Percentiles rank a stretch among this genome's conserved stretches.
Evolutionary conservation across 768 basidiomycete genomes (phyloP).

Genomic region (Pleurotus ostreatus): DNA sequence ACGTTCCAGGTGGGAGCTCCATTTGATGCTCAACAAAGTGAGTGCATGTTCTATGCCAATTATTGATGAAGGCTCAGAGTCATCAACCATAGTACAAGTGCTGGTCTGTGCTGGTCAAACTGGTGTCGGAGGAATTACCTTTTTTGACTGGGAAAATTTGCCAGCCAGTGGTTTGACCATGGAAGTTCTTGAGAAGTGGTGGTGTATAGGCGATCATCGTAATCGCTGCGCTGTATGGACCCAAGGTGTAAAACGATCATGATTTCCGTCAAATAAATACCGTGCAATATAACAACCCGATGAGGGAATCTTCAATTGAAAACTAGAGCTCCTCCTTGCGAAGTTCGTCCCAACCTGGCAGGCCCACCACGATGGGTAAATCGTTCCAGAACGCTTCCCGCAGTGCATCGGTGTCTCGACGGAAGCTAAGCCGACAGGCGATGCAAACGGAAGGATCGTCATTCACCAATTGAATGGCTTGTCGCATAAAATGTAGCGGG

Average conservation of each 20-base stretch:
- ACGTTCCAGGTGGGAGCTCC: constrained; percentile 56
- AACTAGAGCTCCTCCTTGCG: constrained; percentile 22
- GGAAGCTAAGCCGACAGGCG: constrained; percentile 39
- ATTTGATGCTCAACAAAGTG: constrained; percentile 77
- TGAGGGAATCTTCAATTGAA: neutral
- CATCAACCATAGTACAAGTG: too few relatives aligned
- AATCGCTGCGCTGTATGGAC: constrained; percentile 76
- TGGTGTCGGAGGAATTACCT: constrained; percentile 67
- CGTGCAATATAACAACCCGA: neutral
- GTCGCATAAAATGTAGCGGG: constrained; percentile 49
- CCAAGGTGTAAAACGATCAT: constrained; percentile 44
- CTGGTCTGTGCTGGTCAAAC: neutral
- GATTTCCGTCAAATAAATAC: neutral
- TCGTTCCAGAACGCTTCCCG: constrained; percentile 43
- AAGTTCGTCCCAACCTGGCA: constrained; percentile 45
- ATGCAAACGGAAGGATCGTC: constrained; percentile 39
- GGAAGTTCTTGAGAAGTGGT: constrained; percentile 84
- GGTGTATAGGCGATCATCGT: constrained; percentile 71
- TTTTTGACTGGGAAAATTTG: constrained; percentile 45
- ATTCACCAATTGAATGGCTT: constrained; percentile 34
- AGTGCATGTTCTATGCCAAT: constrained; percentile 22
- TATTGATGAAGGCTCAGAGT: too few relatives aligned
- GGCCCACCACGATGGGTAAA: constrained; percentile 39
- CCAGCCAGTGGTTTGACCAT: constrained; percentile 22
- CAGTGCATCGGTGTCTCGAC: constrained; percentile 30